Base-by-base conservation (phyloP, 768 basidiomycete genomes). In the Naematelia aurantialba region DNA sequence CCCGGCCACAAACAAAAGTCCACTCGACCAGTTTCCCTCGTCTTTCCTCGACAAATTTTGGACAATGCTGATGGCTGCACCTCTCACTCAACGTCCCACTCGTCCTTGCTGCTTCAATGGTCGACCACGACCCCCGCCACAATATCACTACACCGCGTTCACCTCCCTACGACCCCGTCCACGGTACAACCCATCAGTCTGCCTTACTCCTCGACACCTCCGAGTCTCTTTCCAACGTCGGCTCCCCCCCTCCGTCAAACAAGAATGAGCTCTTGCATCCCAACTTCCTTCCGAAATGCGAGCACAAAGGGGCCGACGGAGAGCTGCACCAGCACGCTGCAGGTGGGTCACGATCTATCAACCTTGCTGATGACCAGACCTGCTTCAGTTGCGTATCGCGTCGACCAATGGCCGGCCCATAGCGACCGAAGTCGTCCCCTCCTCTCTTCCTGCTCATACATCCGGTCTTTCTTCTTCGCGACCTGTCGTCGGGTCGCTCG, bases 311-410 rank as follows among this genome's bases (percentile, higher is more conserved):
- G 29, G 67, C 61, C 19, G 67, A 68, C 27, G 65, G 59, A 10
- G 66, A 63, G 46, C 56, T 65, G 61, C 72, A 73, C 53, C 62
- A 71, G 11, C 72, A 73, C 51, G 72, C 72, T 24, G 68, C 70
- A 44, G 72, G 72, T 73, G 25, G 52, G 72, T 67, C 60, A 17
- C 46, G 10, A 19, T 29, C 26, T 29, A n/a, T 8, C 50, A 45
- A 8, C 34, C 17, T 51, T 26, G 14, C 14, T 46, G 49, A 48
- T 53, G 17, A 29, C 42, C 49, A 72, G 70, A 72, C 50, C 63
- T 73, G 10, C 55, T 73, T 4, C 67, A 70, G 26, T 52, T 73
- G 34, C 34, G 34, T 17, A 39, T 39, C n/a, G 64, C 68, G 19
- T 61, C 64, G 2, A 56, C 49, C 34, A 44, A 25, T 56, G 26